phyloP scores from a whole-genome alignment of 2,329 filamentous ascomycete genomes.

The Aureobasidium mangrovei region DNA sequence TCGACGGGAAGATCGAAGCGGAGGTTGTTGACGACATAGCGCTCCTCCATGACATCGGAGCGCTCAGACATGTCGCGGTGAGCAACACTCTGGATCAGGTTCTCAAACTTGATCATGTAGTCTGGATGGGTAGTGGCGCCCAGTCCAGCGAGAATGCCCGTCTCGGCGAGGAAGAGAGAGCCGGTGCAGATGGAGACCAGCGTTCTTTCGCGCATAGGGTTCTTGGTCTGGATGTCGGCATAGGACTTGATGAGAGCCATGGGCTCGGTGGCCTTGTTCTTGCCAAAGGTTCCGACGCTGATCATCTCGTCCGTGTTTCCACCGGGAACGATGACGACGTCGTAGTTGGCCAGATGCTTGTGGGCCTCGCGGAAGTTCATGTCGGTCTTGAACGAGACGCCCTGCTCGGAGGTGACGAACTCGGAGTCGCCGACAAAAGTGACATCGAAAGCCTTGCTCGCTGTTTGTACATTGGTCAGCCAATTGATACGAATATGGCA shows the following conservation, averaged over 20 bases:
- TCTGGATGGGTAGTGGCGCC: constrained; percentile 78
- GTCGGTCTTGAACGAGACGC: constrained; percentile 63
- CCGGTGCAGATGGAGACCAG: constrained; percentile 74
- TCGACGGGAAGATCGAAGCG: constrained; percentile 73
- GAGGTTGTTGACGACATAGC: constrained; percentile 86
- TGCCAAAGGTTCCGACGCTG: constrained; percentile 23
- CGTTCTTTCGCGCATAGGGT: constrained; percentile 71
- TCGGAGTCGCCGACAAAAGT: constrained; percentile 41
- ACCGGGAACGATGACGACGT: constrained; percentile 70
- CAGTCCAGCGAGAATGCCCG: constrained; percentile 68
- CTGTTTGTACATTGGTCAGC: constrained; percentile 24
- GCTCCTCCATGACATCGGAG: constrained; percentile 73
- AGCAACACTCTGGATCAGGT: constrained; percentile 65
- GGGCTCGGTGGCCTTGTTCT: constrained; percentile 56
- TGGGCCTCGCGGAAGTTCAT: constrained; percentile 72
- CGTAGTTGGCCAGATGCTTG: constrained; percentile 63
- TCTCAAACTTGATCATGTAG: constrained; percentile 71
- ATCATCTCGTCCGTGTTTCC: constrained; percentile 57
- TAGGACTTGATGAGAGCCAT: constrained; percentile 66
- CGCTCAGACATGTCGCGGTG: constrained; percentile 63
- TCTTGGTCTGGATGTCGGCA: constrained; percentile 69
- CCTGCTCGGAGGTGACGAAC: constrained; percentile 48
- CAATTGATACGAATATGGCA: constrained; percentile 10
- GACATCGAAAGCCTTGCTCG: constrained; percentile 46
- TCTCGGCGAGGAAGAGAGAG: constrained; percentile 65